Evolutionary conservation across 495 filamentous ascomycete species (phyloP), one percentile per base, ranked within the genome.

Genomic region (Venustampulla echinocandica): DNA sequence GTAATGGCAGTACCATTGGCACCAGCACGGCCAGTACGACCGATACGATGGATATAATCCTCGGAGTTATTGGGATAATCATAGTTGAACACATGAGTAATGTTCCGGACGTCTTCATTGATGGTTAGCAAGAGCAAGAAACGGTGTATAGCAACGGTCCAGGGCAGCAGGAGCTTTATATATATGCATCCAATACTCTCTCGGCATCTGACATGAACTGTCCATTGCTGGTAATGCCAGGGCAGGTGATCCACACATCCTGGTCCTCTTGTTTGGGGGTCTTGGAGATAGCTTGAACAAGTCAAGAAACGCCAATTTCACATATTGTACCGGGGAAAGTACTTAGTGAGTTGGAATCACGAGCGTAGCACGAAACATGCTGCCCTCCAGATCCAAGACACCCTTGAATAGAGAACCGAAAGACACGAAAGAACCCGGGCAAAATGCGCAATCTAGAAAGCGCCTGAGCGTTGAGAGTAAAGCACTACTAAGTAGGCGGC

Each of bases 41-140:
- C 92, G 73, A 98, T 98, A 69, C 92, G 86, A 69, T 98, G 92
- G 66, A 98, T 90, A 60, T 98, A 98, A 67, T 96, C 90, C 71
- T 98, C 92, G 68, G 92, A 97, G 75, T 98, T 98, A 76, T 97
- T 96, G 64, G 92, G 92, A 66, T 95, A 95, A 69, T 98, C 92
- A 85, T 96, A 97, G 82, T 98, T 98, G 71, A 98, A 77, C 72
- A 98, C 92, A 73, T 98, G 92, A 68, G 90, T 96, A 70, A 98
- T 98, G 77, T 98, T 90, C 69, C 89, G 89, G 76, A 98, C 92
- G 82, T 98, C 92, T 98, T 95, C 36, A 81, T 64, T 58, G 67
- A 65, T 76, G 70, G 87, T 96, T 95, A 97, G 90, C 87, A 77
- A 72, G 57, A 59, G 61, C 65, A 69, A 65, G 53, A 58, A 63